Evolutionary conservation across 2,329 filamentous ascomycete genomes (phyloP), one percentile per base, ranked within the genome.

Genomic region (Clonostachys chloroleuca): DNA sequence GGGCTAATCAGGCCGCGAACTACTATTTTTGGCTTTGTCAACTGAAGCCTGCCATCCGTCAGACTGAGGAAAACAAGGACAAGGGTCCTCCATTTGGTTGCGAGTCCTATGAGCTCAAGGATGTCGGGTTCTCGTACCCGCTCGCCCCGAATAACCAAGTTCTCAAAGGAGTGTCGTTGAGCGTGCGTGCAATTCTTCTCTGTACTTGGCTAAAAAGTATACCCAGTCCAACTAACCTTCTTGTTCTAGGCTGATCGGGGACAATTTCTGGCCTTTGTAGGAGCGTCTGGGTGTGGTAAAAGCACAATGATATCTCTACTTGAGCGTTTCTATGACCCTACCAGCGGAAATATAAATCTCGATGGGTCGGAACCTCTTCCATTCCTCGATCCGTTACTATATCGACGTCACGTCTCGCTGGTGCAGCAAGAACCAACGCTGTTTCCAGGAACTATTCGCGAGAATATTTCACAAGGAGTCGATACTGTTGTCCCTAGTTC

Each of bases 401-500:
- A 97, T 51, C 86, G 94, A 48, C 89, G 92, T 61, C 90, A 97
- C 56, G 91, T 99, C 59, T 85, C 92, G 1, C 75, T 97, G 5
- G 94, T 99, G 47, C 91, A 88, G 52, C 94, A 97, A 63, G 94
- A 99, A 59, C 92, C 94, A 2, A 86, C 89, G 0, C 78, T 97
- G 0, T 99, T 97, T 62, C 86, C 86, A 47, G 92, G 88, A 0
- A 92, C 89, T 0, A 96, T 97, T 58, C 92, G 80, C 61, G 80
- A 89, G 46, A 97, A 96, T 64, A 96, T 99, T 84, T 95, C 56
- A 4, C 24, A 89, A 2, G 96, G 45, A 18, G 24, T 30, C 24
- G 24, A 30, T 30, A 30, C 9, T 10, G 24, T 10, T 10, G 6
- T 30, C 24, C 94, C 94, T 48, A 73, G 97, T 14, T 89, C 96